These are phyloP conservation scores for Panaeolus cyanescens DNA, from an alignment of 768 basidiomycete genomes.

Conservation along the genomic window DNA sequence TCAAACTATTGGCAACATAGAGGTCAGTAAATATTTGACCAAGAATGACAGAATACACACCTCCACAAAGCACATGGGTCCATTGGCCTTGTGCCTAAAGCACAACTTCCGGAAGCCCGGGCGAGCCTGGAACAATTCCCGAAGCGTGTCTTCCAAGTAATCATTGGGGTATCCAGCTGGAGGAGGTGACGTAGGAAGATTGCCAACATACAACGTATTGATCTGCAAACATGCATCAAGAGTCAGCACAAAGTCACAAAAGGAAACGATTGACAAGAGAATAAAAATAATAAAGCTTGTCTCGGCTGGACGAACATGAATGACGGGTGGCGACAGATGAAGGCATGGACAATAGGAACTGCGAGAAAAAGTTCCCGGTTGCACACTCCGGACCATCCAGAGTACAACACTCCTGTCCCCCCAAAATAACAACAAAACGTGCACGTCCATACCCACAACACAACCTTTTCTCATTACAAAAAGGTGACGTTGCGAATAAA, in stretches of 20 bases:
- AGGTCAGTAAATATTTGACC: conserved; percentile 12
- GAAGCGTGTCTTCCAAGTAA: conserved; percentile 84
- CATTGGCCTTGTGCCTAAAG: conserved; percentile 95
- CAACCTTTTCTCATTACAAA: neutral
- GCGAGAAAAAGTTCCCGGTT: neutral
- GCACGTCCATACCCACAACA: neutral
- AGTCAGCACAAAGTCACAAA: conserved; percentile 8
- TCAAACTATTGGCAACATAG: conserved; percentile 69
- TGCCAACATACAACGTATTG: conserved; percentile 99
- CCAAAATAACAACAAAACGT: conserved; percentile 1
- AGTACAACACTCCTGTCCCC: neutral
- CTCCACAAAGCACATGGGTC: conserved; percentile 99
- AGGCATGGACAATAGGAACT: conserved; percentile 7
- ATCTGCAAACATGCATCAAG: conserved; percentile 49
- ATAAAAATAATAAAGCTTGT: neutral
- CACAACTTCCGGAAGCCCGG: conserved; percentile 90
- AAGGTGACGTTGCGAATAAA: neutral
- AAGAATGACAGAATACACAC: conserved; percentile 38
- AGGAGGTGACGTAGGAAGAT: conserved; percentile 81
- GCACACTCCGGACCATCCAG: neutral
- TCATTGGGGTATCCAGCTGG: conserved; percentile 74
- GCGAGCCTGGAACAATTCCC: conserved; percentile 77
- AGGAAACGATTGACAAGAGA: neutral
- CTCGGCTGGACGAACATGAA: neutral
- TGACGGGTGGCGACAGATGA: too few species aligned